phyloP scores from a whole-genome alignment of 2,329 filamentous ascomycete species.

The Diaporthe citri region DNA sequence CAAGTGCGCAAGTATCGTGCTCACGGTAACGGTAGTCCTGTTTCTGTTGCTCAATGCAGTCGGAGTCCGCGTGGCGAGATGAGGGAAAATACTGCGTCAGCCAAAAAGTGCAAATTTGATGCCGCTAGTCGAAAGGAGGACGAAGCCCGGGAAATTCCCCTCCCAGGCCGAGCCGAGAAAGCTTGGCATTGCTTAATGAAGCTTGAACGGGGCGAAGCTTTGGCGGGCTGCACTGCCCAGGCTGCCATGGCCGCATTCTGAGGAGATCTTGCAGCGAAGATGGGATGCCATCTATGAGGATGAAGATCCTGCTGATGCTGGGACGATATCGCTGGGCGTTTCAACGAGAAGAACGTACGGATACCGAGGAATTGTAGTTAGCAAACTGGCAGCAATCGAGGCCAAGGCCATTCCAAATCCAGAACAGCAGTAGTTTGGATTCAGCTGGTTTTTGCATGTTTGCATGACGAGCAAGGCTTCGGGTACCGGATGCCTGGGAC shows the following conservation, averaged over 20 bases:
- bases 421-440: background rate
- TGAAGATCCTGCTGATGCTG: background rate
- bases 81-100: background rate
- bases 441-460: background rate
- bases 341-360: background rate
- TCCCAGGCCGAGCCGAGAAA: slow-evolving; percentile 20
- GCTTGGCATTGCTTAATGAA: slow-evolving; percentile 29
- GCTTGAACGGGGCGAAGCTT: slow-evolving; percentile 14
- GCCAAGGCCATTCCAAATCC: background rate
- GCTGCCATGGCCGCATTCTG: background rate
- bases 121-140: slow-evolving; percentile 3
- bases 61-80: background rate
- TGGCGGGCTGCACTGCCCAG: slow-evolving; percentile 16
- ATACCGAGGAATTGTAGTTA: background rate
- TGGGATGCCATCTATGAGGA: background rate
- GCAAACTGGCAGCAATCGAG: background rate
- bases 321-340: background rate
- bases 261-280: background rate
- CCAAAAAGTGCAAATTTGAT: background rate
- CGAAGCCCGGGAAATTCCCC: background rate
- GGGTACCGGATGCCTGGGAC: slow-evolving; percentile 28
- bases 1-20: slow-evolving; percentile 1
- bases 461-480: slow-evolving; percentile 18
- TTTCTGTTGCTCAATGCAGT: background rate
- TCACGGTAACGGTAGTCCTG: background rate